These are phyloP conservation scores for Malassezia slooffiae DNA, from an alignment of 1,284 basidiomycete genomes.

Conservation along the genomic window DNA sequence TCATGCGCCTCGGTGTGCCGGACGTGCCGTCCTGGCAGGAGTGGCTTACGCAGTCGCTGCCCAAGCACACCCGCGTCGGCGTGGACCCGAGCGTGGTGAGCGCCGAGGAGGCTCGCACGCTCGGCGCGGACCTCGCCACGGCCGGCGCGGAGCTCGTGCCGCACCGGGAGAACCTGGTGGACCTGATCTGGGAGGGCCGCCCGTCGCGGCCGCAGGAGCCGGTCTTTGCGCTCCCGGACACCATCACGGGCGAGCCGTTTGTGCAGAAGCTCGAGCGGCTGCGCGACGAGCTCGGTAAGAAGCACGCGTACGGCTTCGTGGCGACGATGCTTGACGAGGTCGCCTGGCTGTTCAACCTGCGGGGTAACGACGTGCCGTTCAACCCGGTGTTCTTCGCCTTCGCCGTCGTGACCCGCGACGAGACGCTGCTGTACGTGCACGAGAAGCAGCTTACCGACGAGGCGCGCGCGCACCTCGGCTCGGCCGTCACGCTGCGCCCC, in stretches of 20 bases:
- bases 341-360: constrained; percentile 75
- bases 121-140: constrained; percentile 21
- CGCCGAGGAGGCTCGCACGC: constrained; percentile 40
- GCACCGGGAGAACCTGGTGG: constrained; percentile 66
- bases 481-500: constrained; percentile 58
- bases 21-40: constrained; percentile 75
- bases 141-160: constrained; percentile 24
- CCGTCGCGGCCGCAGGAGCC: constrained; percentile 62
- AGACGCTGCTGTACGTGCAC: constrained; percentile 64
- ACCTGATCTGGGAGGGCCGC: constrained; percentile 65
- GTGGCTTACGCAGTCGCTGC: constrained; percentile 29
- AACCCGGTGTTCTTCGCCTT: constrained; percentile 91
- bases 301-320: constrained; percentile 30
- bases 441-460: constrained; percentile 55
- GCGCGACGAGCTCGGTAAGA: constrained; percentile 31
- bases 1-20: constrained; percentile 69
- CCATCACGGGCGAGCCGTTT: constrained; percentile 54
- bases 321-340: constrained; percentile 45
- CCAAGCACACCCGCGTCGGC: constrained; percentile 26
- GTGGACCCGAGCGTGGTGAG: constrained; percentile 37
- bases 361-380: constrained; percentile 82
- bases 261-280: constrained; percentile 32
- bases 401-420: constrained; percentile 62
- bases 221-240: constrained; percentile 61
- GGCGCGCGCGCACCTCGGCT: constrained; percentile 54